Conservation (phyloP, 805 yeast genomes). For the Candida nitratophila region DNA sequence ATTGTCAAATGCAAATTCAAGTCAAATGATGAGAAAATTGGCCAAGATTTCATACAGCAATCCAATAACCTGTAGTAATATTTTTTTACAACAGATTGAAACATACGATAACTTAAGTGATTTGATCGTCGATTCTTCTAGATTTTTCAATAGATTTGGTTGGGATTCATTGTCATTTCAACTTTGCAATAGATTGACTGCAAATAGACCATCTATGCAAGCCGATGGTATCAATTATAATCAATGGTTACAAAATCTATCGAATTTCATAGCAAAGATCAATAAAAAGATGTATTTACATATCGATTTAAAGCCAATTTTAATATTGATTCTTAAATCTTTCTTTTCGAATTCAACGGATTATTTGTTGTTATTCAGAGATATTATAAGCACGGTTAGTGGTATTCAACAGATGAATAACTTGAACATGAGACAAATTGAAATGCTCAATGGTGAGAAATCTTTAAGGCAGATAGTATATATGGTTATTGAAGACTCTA, state of each 20-base stretch:
- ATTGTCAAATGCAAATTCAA: slow-evolving; percentile 71
- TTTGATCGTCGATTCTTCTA: slow-evolving; percentile 71
- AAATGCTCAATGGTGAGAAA: slow-evolving; percentile 56
- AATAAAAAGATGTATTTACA: slow-evolving; percentile 42
- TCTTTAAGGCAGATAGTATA: slow-evolving; percentile 50
- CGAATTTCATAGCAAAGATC: slow-evolving; percentile 71
- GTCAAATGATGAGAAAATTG: slow-evolving; percentile 62
- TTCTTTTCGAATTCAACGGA: slow-evolving; percentile 53
- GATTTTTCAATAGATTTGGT: slow-evolving; percentile 65
- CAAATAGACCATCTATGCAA: slow-evolving; percentile 63
- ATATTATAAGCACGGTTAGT: slow-evolving; percentile 64
- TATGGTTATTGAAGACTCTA: slow-evolving; percentile 49
- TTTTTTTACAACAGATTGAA: slow-evolving; percentile 75
- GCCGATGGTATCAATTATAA: slow-evolving; percentile 74
- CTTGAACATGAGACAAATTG: slow-evolving; percentile 57
- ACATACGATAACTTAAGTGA: slow-evolving; percentile 83
- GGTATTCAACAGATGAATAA: slow-evolving; percentile 71
- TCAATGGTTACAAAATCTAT: slow-evolving; percentile 80
- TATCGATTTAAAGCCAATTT: slow-evolving; percentile 57
- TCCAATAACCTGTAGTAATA: slow-evolving; percentile 70
- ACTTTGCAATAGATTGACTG: slow-evolving; percentile 59
- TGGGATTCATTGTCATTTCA: slow-evolving; percentile 83
- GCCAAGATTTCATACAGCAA: slow-evolving; percentile 68
- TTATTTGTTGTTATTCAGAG: slow-evolving; percentile 58
- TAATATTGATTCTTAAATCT: slow-evolving; percentile 53